Conservation (phyloP, 257 asterid genomes). For the Solanum corneliomulleri region DNA sequence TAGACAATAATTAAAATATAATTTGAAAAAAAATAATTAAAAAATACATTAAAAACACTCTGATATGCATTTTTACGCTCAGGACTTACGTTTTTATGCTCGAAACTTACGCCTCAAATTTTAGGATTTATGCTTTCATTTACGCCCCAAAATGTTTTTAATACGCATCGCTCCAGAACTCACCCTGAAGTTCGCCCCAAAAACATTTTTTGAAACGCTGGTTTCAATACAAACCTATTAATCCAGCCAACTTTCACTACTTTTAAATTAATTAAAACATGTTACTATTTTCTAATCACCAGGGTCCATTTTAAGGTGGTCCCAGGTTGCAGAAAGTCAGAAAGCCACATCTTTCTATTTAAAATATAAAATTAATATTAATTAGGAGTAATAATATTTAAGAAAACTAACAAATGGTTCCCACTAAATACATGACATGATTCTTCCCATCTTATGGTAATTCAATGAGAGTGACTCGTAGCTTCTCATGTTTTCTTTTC, state of each 20-base stretch:
- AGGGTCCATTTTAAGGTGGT: neutral
- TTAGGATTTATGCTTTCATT: too few species aligned
- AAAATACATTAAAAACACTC: too few species aligned
- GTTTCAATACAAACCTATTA: neutral
- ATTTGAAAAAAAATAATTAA: too few species aligned
- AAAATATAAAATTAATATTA: neutral
- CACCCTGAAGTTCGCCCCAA: too few species aligned
- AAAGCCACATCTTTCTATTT: neutral
- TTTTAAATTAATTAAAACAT: neutral
- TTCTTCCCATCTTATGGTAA: neutral
- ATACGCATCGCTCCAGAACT: too few species aligned
- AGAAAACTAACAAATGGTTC: neutral
- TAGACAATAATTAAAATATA: too few species aligned
- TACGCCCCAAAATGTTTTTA: rapidly evolving
- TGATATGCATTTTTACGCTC: rapidly evolving
- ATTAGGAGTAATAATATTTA: neutral
- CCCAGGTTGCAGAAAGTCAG: neutral
- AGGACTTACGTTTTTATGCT: too few species aligned
- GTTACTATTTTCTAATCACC: neutral
- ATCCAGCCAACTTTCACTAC: neutral
- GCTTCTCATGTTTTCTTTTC: neutral
- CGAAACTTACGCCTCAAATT: too few species aligned
- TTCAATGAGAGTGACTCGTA: neutral
- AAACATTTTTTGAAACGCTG: neutral
- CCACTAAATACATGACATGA: neutral